These are phyloP conservation scores for Calonectria pauciramosa DNA, from an alignment of 2,329 filamentous ascomycete species.

Conservation along the genomic window DNA sequence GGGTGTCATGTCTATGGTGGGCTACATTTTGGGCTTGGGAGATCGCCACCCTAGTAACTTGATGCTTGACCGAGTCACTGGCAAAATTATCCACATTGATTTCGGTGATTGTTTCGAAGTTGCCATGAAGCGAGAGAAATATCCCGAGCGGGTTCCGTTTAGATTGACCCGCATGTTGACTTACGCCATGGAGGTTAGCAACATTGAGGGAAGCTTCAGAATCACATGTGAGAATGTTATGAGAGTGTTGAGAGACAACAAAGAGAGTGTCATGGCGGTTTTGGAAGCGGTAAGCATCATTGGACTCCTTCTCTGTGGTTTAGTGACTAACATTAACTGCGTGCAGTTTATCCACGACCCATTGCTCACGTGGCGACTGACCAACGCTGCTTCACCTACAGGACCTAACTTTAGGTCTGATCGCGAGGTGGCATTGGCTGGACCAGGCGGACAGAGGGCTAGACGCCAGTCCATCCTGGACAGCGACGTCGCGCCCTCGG, in stretches of 20 bases:
- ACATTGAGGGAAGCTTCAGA: slow-evolving; percentile 98
- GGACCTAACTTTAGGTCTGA: slow-evolving; percentile 78
- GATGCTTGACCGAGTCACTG: slow-evolving; percentile 95
- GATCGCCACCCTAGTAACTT: slow-evolving; percentile 98
- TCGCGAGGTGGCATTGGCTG: slow-evolving; percentile 66
- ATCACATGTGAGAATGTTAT: slow-evolving; percentile 99
- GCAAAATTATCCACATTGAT: slow-evolving; percentile 98
- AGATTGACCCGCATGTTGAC: slow-evolving; percentile 98
- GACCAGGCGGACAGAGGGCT: slow-evolving; percentile 63
- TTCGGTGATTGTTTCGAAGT: slow-evolving; percentile 99
- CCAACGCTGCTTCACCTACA: slow-evolving; percentile 71
- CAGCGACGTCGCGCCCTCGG: slow-evolving; percentile 69
- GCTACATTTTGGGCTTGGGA: slow-evolving; percentile 96
- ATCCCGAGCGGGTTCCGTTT: slow-evolving; percentile 97
- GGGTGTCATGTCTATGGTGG: slow-evolving; percentile 99
- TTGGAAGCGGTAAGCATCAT: slow-evolving; percentile 86
- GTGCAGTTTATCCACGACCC: slow-evolving; percentile 96
- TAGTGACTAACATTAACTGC: slow-evolving; percentile 21
- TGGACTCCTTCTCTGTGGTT: too few relatives aligned
- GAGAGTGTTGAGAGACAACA: slow-evolving; percentile 95
- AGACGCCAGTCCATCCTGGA: slow-evolving; percentile 80
- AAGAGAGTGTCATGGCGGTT: slow-evolving; percentile 98
- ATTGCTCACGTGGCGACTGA: slow-evolving; percentile 96
- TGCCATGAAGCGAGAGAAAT: slow-evolving; percentile 99
- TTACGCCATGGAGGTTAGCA: slow-evolving; percentile 99